Percentiles rank a stretch among this genome's conserved stretches.
These are phyloP conservation scores for Lachancea quebecensis DNA, from an alignment of 805 yeast genomes.

Conservation along the genomic window DNA sequence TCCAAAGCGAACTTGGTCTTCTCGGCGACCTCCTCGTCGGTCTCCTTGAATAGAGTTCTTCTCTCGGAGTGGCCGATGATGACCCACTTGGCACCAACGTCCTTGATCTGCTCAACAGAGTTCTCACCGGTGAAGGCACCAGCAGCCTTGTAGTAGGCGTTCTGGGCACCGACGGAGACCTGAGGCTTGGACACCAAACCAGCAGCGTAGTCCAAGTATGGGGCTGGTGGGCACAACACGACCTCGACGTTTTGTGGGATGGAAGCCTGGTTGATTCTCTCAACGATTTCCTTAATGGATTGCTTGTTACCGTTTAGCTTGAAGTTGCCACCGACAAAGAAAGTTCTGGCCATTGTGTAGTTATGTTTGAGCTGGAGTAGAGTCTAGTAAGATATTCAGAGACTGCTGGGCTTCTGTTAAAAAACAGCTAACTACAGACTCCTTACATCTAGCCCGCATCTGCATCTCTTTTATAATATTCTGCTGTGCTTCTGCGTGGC, in stretches of 20 bases:
- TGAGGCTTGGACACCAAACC: constrained; percentile 59
- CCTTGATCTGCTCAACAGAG: constrained; percentile 82
- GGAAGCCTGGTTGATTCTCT: constrained; percentile 69
- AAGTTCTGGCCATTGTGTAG: constrained; percentile 64
- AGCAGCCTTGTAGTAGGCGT: constrained; percentile 75
- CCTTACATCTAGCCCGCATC: background rate
- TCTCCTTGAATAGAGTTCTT: constrained; percentile 86
- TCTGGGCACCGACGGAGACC: constrained; percentile 85
- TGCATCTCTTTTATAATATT: background rate
- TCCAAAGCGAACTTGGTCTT: constrained; percentile 92
- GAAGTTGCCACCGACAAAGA: constrained; percentile 99
- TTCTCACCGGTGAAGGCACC: constrained; percentile 99
- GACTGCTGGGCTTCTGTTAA: background rate
- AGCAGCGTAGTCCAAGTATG: constrained; percentile 77
- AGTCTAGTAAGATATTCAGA: background rate
- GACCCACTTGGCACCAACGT: constrained; percentile 90
- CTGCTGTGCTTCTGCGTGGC: background rate
- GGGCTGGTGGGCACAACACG: constrained; percentile 93
- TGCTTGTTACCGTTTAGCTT: constrained; percentile 94
- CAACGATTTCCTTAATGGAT: constrained; percentile 78
- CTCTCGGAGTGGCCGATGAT: constrained; percentile 98
- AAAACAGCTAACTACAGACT: background rate
- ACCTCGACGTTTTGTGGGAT: constrained; percentile 80
- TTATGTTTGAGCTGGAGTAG: background rate
- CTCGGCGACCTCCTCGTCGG: constrained; percentile 85